phyloP scores from a whole-genome alignment of 1,284 basidiomycete species.

The Xerocomus amazonicus region DNA sequence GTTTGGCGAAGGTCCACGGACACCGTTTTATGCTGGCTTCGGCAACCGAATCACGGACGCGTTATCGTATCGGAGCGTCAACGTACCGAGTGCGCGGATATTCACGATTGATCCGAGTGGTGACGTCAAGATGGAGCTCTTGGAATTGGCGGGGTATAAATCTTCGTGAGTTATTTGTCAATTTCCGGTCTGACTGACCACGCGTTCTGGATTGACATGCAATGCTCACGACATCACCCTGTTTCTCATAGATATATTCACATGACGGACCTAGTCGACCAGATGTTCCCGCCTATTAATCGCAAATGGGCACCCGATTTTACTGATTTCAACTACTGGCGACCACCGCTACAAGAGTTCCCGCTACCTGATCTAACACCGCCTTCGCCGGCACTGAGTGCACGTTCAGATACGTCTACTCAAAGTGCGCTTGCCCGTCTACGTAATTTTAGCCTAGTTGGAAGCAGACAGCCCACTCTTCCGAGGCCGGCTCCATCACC shows the following conservation, averaged over 20 bases:
- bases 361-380: constrained; percentile 87
- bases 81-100: constrained; percentile 91
- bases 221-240: neutral
- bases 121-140: constrained; percentile 95
- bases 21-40: constrained; percentile 96
- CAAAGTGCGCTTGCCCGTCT: constrained; percentile 72
- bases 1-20: constrained; percentile 71
- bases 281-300: constrained; percentile 97
- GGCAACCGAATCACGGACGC: constrained; percentile 99
- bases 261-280: constrained; percentile 98
- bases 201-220: neutral
- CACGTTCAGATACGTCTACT: constrained; percentile 81
- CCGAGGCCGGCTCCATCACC: constrained; percentile 33
- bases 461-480: constrained; percentile 42
- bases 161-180: constrained; percentile 64
- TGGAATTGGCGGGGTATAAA: constrained; percentile 95
- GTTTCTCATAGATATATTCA: constrained; percentile 69
- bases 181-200: neutral
- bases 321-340: constrained; percentile 99
- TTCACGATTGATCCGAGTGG: constrained; percentile 97
- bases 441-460: constrained; percentile 75
- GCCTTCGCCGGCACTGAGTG: constrained; percentile 89
- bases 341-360: constrained; percentile 73
- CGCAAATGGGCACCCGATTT: constrained; percentile 85
- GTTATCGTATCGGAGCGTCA: constrained; percentile 93